A percentile compares a stretch with the other conserved stretches of the same genome.
These are phyloP conservation scores for Lomentospora prolificans DNA, from an alignment of 2,329 filamentous ascomycete species.

Conservation along the genomic window DNA sequence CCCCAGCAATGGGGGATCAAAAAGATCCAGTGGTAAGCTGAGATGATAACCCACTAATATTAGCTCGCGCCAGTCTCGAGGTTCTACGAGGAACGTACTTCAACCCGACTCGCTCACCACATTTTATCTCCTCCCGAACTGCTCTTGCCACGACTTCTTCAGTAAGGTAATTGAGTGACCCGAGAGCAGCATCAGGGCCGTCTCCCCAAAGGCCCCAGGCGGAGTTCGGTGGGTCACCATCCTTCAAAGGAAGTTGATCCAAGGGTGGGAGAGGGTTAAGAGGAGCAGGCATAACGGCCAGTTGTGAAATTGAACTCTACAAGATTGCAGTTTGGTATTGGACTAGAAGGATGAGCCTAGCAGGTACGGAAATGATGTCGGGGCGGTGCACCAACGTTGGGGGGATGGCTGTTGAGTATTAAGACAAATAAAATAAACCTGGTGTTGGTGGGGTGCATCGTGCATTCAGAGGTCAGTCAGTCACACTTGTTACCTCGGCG, in stretches of 20 bases:
- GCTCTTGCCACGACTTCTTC: constrained; percentile 12
- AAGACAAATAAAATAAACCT: too few relatives aligned
- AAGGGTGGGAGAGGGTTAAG: constrained; percentile 6
- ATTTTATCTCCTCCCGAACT: constrained; percentile 10
- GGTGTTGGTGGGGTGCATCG: too few relatives aligned
- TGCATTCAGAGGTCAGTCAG: too few relatives aligned
- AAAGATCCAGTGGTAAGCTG: constrained; percentile 12
- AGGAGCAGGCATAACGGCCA: constrained; percentile 3
- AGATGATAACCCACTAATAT: neutral
- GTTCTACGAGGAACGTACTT: constrained; percentile 9
- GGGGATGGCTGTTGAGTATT: too few relatives aligned
- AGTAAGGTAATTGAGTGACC: constrained; percentile 12
- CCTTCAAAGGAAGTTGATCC: constrained; percentile 7
- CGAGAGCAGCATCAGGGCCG: constrained; percentile 6
- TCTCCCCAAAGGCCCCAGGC: constrained; percentile 13
- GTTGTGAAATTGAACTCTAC: too few relatives aligned
- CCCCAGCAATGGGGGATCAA: constrained; percentile 12
- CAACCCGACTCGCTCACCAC: constrained; percentile 11
- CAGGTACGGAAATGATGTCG: too few relatives aligned
- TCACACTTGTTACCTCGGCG: too few relatives aligned
- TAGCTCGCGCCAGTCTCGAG: neutral
- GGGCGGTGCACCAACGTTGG: too few relatives aligned
- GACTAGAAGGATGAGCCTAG: too few relatives aligned
- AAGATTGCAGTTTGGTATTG: too few relatives aligned
- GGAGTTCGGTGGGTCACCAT: constrained; percentile 12